These are phyloP conservation scores for Candida gigantensis DNA, from an alignment of 1,139 yeast species.

Conservation along the genomic window DNA sequence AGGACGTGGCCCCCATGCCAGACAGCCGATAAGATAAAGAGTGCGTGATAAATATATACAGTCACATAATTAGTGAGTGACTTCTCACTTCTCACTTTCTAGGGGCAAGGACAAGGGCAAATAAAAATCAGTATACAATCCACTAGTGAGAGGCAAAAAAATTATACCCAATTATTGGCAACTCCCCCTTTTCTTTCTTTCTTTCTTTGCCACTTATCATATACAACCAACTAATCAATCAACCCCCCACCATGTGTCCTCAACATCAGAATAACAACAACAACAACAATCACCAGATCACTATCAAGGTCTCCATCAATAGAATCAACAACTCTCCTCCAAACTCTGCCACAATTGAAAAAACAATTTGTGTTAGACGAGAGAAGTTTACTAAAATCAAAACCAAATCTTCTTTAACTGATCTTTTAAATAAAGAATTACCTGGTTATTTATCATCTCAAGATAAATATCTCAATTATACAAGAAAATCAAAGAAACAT, in stretches of 20 bases:
- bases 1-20: no score
- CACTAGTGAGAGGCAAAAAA: no score
- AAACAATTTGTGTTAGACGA: slow-evolving; percentile 14
- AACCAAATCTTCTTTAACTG: slow-evolving; percentile 19
- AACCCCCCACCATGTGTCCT: slow-evolving; percentile 1
- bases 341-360: slow-evolving; percentile 12
- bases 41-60: no score
- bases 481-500: slow-evolving; percentile 46
- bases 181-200: not conserved
- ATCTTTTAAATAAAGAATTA: slow-evolving; percentile 14
- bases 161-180: no score
- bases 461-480: slow-evolving; percentile 14
- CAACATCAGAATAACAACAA: no score
- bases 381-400: slow-evolving; percentile 15
- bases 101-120: no score
- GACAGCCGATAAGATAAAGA: no score
- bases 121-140: no score
- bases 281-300: slow-evolving; percentile 13
- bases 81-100: no score
- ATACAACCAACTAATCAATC: no score
- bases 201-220: not conserved
- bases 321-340: slow-evolving; percentile 6
- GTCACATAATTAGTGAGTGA: no score
- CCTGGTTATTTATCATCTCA: slow-evolving; percentile 6
- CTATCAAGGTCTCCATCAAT: slow-evolving; percentile 16